Conservation (phyloP, 805 yeast genomes). For the Tanozyma kutaoensis region DNA sequence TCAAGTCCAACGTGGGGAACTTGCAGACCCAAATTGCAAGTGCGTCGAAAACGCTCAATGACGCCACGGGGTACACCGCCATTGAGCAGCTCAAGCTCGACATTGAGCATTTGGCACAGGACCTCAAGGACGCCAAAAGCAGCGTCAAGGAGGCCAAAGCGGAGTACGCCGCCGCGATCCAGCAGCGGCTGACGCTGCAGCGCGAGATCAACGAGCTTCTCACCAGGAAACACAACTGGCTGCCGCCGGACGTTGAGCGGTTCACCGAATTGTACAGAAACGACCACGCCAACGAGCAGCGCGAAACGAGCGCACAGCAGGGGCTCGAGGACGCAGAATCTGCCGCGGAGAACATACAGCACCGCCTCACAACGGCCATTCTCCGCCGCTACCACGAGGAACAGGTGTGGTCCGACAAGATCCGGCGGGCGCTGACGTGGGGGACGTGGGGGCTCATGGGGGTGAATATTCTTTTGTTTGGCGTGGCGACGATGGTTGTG, state of each 20-base stretch:
- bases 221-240: constrained; percentile 79
- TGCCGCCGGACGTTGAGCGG: constrained; percentile 61
- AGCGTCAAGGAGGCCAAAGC: constrained; percentile 36
- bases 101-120: constrained; percentile 43
- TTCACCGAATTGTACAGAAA: constrained; percentile 72
- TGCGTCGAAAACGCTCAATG: constrained; percentile 71
- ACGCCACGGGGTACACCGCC: constrained; percentile 80
- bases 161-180: constrained; percentile 46
- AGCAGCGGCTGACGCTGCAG: constrained; percentile 56
- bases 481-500: constrained; percentile 71
- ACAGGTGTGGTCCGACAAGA: constrained; percentile 96
- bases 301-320: constrained; percentile 38
- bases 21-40: too few relatives aligned
- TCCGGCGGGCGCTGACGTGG: constrained; percentile 90
- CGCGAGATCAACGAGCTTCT: constrained; percentile 76
- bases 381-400: constrained; percentile 90
- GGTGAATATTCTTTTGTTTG: constrained; percentile 62
- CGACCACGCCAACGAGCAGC: constrained; percentile 62
- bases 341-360: constrained; percentile 55
- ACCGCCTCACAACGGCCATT: constrained; percentile 60
- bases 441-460: constrained; percentile 90
- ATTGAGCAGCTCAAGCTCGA: constrained; percentile 58
- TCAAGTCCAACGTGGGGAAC: too few relatives aligned
- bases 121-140: constrained; percentile 33
- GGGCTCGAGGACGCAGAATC: constrained; percentile 42